Evolutionary conservation across 2,329 filamentous ascomycete genomes (phyloP).

Genomic region (Xylaria sp.): DNA sequence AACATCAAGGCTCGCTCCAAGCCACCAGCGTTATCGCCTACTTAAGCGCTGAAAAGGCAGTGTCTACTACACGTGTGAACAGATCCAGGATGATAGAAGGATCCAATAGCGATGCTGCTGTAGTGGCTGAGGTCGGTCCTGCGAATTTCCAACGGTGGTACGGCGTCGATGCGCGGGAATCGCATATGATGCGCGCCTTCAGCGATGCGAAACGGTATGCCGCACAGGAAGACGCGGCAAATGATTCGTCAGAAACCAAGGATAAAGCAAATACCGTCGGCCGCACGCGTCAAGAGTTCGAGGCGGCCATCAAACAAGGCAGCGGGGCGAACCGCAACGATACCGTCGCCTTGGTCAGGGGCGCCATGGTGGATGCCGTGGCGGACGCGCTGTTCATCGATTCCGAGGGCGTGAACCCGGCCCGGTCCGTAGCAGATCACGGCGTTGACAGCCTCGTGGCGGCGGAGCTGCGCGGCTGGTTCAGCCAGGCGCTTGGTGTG

Average conservation of each 20-base stretch:
- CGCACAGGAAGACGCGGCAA: constrained; percentile 8
- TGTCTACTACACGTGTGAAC: background rate
- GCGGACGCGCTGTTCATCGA: constrained; percentile 30
- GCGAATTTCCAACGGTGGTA: constrained; percentile 28
- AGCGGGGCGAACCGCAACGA: constrained; percentile 1
- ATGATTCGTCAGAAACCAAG: background rate
- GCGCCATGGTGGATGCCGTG: constrained; percentile 17
- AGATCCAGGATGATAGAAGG: no score
- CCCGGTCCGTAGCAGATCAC: constrained; percentile 24
- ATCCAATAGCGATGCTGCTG: constrained; percentile 24
- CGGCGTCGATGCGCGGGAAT: constrained; percentile 31
- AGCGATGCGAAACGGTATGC: constrained; percentile 28
- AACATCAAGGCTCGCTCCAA: no score
- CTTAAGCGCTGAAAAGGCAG: no score
- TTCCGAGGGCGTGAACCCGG: constrained; percentile 19
- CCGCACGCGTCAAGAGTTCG: constrained; percentile 9
- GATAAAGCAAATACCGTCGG: constrained; percentile 3
- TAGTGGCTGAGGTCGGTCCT: background rate
- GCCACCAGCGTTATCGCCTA: no score
- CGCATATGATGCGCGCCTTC: constrained; percentile 31
- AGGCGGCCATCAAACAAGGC: constrained; percentile 4
- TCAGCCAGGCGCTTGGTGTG: constrained; percentile 14
- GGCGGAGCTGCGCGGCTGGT: constrained; percentile 38
- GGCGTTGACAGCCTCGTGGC: constrained; percentile 36
- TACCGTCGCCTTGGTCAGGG: constrained; percentile 3